Percentiles rank a stretch among this genome's conserved stretches.
Evolutionary conservation across 495 filamentous ascomycete genomes (phyloP).

Genomic region (Penicillium cataractarum): DNA sequence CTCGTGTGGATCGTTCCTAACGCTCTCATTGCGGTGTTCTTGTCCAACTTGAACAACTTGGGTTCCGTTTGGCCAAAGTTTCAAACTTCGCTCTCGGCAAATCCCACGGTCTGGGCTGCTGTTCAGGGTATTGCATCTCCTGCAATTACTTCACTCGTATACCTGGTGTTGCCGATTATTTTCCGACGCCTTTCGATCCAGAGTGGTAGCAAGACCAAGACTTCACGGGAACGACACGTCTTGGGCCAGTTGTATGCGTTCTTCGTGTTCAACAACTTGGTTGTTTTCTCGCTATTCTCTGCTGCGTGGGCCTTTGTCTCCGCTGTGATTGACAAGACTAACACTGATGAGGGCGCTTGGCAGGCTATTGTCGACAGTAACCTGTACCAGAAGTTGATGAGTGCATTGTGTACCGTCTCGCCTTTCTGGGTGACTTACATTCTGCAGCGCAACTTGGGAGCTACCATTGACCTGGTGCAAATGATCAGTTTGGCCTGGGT

Average conservation of each 20-base stretch:
- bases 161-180: conserved; percentile 84
- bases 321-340: conserved; percentile 60
- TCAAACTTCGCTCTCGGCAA: conserved; percentile 57
- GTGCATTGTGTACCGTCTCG: conserved; percentile 74
- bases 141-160: conserved; percentile 84
- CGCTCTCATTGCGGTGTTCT: conserved; percentile 90
- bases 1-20: conserved; percentile 93
- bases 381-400: conserved; percentile 63
- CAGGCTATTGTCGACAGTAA: conserved; percentile 64
- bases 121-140: conserved; percentile 96
- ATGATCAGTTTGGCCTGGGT: conserved; percentile 77
- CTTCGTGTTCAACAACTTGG: conserved; percentile 95
- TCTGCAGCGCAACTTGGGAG: conserved; percentile 88
- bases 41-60: conserved; percentile 81
- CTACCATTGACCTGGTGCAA: conserved; percentile 87
- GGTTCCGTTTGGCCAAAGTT: conserved; percentile 82
- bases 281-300: conserved; percentile 90
- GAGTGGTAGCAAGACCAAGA: conserved; percentile 87
- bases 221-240: conserved; percentile 90
- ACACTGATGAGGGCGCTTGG: conserved; percentile 61
- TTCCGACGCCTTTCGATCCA: conserved; percentile 81
- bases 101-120: conserved; percentile 75
- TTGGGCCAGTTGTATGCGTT: conserved; percentile 90
- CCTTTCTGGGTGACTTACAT: conserved; percentile 95
- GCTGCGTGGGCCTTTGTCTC: conserved; percentile 74